Evolutionary conservation across 345 rosid species (phyloP), one percentile per base, ranked within the genome.

Genomic region (Lepidium africanum): DNA sequence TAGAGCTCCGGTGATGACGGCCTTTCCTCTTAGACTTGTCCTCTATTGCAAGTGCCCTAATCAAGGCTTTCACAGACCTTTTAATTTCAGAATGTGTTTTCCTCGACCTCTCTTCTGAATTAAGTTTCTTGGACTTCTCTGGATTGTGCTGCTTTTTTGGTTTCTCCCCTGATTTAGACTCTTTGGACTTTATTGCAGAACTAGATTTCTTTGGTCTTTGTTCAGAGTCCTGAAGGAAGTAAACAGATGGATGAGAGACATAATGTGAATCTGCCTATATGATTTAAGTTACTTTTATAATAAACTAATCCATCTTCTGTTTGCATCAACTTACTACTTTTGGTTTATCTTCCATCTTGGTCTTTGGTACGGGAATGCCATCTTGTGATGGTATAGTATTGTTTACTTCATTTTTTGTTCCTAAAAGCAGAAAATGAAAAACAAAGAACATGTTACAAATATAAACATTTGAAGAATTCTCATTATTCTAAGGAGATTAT

Each of bases 11-110:
- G 7, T 72, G 86, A 75, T 84, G 87, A 39, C 54, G 66, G 27
- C 83, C 80, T 73, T 83, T 90, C 81, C 49, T 82, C 71, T 75
- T 84, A 27, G 75, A 65, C 62, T 73, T 75, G 68, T 93, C 97
- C 10, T 87, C 92, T 3, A 47, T 15, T 16, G 86, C 65, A 17
- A 86, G 80, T 53, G 92, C 82, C 73, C 85, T 93, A 5, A 87
- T 42, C 75, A 85, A 68, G 39, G 91, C 80, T 69, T 61, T 84
- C 5, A 85, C 83, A 10, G 93, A 84, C 25, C 21, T 61, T 84
- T 85, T 87, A 47, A 70, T 59, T 15, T 61, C 76, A n/a, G 83
- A 37, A 51, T 45, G 67, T 23, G 75, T 50, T 23, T 42, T 67
- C 40, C 23, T 73, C 17, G 53, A 51, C 75, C 75, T 74, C 70